Percentiles rank a stretch among this genome's conserved stretches.
Evolutionary conservation across 2,329 filamentous ascomycete species (phyloP).

Genomic region (Myriosclerotinia scirpicola): DNA sequence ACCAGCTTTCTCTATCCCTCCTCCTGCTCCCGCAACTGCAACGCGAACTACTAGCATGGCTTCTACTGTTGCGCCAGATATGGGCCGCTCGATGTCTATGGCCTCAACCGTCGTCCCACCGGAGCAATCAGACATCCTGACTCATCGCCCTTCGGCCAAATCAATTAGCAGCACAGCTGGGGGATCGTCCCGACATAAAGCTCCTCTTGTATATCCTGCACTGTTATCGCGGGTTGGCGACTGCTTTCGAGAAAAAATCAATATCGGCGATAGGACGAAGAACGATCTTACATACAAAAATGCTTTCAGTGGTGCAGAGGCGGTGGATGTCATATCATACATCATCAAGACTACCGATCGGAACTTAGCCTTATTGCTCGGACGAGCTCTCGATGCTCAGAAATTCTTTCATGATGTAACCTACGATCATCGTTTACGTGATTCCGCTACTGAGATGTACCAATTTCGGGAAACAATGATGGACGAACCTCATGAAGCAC

Average conservation of each 20-base stretch:
- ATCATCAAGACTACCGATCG: conserved; percentile 97
- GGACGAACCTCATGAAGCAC: conserved; percentile 73
- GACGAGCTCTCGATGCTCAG: conserved; percentile 90
- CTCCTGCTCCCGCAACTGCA: conserved; percentile 49
- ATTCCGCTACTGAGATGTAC: conserved; percentile 93
- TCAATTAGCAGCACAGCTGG: conserved; percentile 39
- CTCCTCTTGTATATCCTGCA: conserved; percentile 90
- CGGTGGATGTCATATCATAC: conserved; percentile 91
- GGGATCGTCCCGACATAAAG: conserved; percentile 45
- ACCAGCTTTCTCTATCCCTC: conserved; percentile 34
- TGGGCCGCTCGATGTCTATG: conserved; percentile 81
- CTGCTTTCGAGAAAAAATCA: conserved; percentile 86
- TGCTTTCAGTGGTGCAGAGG: conserved; percentile 92
- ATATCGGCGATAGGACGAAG: conserved; percentile 84
- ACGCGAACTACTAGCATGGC: conserved; percentile 61
- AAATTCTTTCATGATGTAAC: conserved; percentile 99
- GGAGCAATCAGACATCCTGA: conserved; percentile 50
- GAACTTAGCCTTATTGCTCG: conserved; percentile 87
- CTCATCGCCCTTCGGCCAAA: conserved; percentile 56
- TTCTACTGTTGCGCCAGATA: conserved; percentile 46
- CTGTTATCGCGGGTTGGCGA: conserved; percentile 90
- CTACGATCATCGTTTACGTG: conserved; percentile 91
- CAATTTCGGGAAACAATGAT: conserved; percentile 93
- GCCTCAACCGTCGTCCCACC: conserved; percentile 75
- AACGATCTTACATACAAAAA: conserved; percentile 97